Conservation (phyloP, 2,329 filamentous ascomycete genomes). For the Mycosphaerella sp. region DNA sequence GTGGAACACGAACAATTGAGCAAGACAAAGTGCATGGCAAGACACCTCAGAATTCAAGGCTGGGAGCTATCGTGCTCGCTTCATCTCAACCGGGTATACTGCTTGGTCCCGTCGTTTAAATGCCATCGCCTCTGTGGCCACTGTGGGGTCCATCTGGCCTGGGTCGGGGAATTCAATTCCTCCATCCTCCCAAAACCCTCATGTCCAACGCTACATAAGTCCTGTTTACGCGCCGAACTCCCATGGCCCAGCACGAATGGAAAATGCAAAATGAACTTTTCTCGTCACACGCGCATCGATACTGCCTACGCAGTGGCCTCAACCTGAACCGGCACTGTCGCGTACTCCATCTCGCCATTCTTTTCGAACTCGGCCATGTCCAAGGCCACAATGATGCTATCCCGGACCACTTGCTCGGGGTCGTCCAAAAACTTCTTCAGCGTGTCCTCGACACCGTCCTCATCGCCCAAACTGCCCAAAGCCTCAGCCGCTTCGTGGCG, state of each 20-base stretch:
- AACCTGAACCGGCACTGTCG: constrained; percentile 60
- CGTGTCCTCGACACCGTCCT: constrained; percentile 84
- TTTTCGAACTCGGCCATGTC: constrained; percentile 98
- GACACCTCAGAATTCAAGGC: not conserved
- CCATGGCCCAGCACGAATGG: no score
- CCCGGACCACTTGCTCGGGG: constrained; percentile 84
- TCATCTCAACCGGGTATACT: constrained; percentile 4
- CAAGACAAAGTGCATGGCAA: not conserved
- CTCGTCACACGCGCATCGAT: no score
- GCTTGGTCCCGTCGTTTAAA: not conserved
- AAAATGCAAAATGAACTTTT: no score
- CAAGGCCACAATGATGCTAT: constrained; percentile 89
- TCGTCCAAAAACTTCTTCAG: constrained; percentile 81
- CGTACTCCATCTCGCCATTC: constrained; percentile 83
- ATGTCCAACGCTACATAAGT: not conserved
- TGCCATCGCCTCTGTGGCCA: not conserved
- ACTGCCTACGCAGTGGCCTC: constrained; percentile 20
- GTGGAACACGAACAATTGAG: constrained; percentile 60
- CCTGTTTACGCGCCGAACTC: not conserved
- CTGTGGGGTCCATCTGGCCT: not conserved
- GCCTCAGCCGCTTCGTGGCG: constrained; percentile 96
- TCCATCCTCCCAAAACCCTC: not conserved
- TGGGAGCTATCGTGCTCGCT: not conserved
- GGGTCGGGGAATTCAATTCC: not conserved
- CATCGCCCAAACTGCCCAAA: constrained; percentile 85